Evolutionary conservation across 345 rosid genomes (phyloP), one percentile per base, ranked within the genome.

Genomic region (Euphorbia lathyris): DNA sequence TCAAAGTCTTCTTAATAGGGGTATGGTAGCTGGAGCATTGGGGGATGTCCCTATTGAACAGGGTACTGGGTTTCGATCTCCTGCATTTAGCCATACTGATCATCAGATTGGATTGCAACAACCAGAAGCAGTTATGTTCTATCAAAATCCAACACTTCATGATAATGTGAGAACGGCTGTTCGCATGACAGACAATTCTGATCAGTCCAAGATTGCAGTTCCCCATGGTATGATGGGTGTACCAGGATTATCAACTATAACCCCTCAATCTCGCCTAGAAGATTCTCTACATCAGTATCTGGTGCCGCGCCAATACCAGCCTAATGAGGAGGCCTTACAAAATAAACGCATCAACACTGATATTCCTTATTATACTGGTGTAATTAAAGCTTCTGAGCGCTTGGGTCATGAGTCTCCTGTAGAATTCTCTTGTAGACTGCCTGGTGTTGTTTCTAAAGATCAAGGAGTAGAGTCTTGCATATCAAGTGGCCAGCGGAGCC

Each of bases 1-100:
- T 82, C 86, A 82, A 29, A 89, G 90, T 77, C 83, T 83, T 30
- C 72, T 17, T 47, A 81, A 73, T 75, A 66, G 69, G 72, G 77
- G 66, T 48, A 56, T 72, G 77, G 73, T 53, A 20, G 58, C 72
- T 68, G 83, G 85, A 70, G 61, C 76, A 22, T n/a, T 66, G 47
- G 82, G 84, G 38, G 85, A 81, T 56, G 74, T 71, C 25, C 47
- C 65, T 67, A 22, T 66, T 66, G 89, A 82, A 56, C 85, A 71
- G 42, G 83, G 79, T 69, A 63, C 71, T 69, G 72, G 71, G 63
- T 53, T 71, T 65, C 84, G 30, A 60, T 69, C 79, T 34, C 9
- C 58, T 42, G 74, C 65, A 14, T 40, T 63, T 71, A 59, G 79
- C 71, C 83, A 70, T 22, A 22, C 52, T 69, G 85, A 78, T 58